Base-by-base conservation (phyloP, 2,329 filamentous ascomycete species). In the Paramyrothecium roridum region DNA sequence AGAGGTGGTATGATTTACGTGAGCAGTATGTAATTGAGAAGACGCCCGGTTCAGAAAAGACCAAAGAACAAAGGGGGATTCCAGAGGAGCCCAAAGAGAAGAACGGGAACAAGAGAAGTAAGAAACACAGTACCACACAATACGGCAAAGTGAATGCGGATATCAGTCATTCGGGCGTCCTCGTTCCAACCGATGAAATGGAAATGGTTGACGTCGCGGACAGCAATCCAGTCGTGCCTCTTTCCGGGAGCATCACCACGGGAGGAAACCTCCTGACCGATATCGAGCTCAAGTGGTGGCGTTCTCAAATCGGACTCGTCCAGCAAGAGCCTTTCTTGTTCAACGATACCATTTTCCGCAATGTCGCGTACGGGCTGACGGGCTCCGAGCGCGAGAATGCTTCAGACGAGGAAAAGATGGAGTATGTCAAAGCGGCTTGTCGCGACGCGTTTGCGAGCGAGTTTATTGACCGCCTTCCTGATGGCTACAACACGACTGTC, bases 1-100 rank as follows among this genome's bases (percentile, higher is more conserved):
- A 89, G 63, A 76, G 86, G 8, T 90, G 86, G 84, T 90, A 90
- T 60, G 62, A 58, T 4, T 22, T 65, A 13, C 59, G 19, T 7
- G 45, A 58, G 2, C 59, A 61, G 1, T 56, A 59, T 1, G 23
- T 59, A 0, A 19, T 64, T 43, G 37, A 6, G 16, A 6, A 43
- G 12, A 17, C 13, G 12, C 37, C 7, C 7, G 37, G 37, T 4
- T 6, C 16, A 13, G 37, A 43, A 13, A 43, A 43, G 16, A 6
- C 16, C n/a, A 43, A 17, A 13, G n/a, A 13, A 4, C 37, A 6
- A 19, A 6, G 37, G 37, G 37, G 26, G 26, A 10, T n/a, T n/a
- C n/a, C n/a, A n/a, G 26, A 20, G 46, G 8, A 48, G 46, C 8
- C 21, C 3, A n/a, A 12, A 23, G 22, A 30, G 21, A 50, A 33